A percentile compares a stretch with the other conserved stretches of the same genome.
Evolutionary conservation across 305 asterid species (phyloP).

Genomic region (Plantago coronopus): DNA sequence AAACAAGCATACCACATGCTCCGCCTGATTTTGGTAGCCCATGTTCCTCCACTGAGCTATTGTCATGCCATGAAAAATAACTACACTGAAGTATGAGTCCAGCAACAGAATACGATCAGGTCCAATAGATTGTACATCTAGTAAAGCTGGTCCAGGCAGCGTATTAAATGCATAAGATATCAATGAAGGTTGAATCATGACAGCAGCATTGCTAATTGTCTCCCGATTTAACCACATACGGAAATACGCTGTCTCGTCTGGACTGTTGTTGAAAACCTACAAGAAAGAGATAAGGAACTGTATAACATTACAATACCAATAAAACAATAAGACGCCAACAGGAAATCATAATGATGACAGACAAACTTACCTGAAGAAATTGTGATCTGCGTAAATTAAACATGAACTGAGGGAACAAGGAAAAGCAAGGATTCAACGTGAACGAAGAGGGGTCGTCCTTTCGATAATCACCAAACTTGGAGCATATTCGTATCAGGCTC

Average conservation of each 20-base stretch:
- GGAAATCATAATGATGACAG: neutral
- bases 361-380: slow-evolving; percentile 70
- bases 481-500: slow-evolving; percentile 81
- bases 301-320: no score
- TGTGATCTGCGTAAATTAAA: slow-evolving; percentile 96
- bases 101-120: slow-evolving; percentile 93
- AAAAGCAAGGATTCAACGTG: slow-evolving; percentile 69
- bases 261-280: slow-evolving; percentile 96
- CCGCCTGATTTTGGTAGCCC: slow-evolving; percentile 96
- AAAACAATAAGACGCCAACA: neutral
- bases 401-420: slow-evolving; percentile 93
- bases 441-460: slow-evolving; percentile 95
- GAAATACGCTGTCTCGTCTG: slow-evolving; percentile 98
- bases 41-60: slow-evolving; percentile 98
- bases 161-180: slow-evolving; percentile 83
- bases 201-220: slow-evolving; percentile 84
- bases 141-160: slow-evolving; percentile 84
- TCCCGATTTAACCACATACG: slow-evolving; percentile 94
- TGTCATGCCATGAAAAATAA: slow-evolving; percentile 95
- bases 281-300: slow-evolving; percentile 4
- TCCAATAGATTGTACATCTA: slow-evolving; percentile 87
- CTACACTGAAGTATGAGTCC: slow-evolving; percentile 93
- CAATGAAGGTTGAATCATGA: slow-evolving; percentile 96
- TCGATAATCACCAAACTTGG: slow-evolving; percentile 95
- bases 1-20: slow-evolving; percentile 56